Evolutionary conservation across 805 yeast genomes (phyloP).

Genomic region (Hanseniaspora mollemarum): DNA sequence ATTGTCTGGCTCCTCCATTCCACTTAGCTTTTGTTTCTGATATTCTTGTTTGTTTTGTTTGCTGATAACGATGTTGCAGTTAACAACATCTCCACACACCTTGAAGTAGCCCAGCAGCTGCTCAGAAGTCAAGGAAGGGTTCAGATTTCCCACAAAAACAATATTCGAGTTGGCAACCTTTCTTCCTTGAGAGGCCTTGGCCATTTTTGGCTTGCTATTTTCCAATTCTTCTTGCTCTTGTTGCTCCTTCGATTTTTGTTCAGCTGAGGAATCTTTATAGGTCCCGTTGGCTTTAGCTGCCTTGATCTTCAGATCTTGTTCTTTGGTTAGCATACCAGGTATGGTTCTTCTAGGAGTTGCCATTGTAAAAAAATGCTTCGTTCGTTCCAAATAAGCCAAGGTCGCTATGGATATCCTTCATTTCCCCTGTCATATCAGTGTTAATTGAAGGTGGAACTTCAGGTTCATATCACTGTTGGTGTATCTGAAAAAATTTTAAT

Average conservation of each 20-base stretch:
- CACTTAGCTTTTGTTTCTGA: conserved; percentile 10
- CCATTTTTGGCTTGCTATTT: conserved; percentile 32
- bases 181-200: conserved; percentile 71
- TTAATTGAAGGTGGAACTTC: too few species aligned
- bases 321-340: conserved; percentile 15
- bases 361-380: neutral
- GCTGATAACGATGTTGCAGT: conserved; percentile 63
- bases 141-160: conserved; percentile 66
- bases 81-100: conserved; percentile 47
- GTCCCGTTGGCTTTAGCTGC: conserved; percentile 14
- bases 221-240: conserved; percentile 15
- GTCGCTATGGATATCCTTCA: too few species aligned
- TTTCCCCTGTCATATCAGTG: too few species aligned
- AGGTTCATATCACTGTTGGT: too few species aligned
- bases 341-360: conserved; percentile 14
- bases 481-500: too few species aligned
- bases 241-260: conserved; percentile 16
- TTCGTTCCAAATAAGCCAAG: too few species aligned
- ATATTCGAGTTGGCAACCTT: conserved; percentile 64
- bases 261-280: conserved; percentile 11
- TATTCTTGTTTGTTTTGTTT: conserved; percentile 57
- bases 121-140: conserved; percentile 53
- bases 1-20: conserved; percentile 4
- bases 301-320: conserved; percentile 14
- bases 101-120: conserved; percentile 50